Evolutionary conservation across 1,139 yeast species (phyloP).

Genomic region (Debaryomyces nepalensis): DNA sequence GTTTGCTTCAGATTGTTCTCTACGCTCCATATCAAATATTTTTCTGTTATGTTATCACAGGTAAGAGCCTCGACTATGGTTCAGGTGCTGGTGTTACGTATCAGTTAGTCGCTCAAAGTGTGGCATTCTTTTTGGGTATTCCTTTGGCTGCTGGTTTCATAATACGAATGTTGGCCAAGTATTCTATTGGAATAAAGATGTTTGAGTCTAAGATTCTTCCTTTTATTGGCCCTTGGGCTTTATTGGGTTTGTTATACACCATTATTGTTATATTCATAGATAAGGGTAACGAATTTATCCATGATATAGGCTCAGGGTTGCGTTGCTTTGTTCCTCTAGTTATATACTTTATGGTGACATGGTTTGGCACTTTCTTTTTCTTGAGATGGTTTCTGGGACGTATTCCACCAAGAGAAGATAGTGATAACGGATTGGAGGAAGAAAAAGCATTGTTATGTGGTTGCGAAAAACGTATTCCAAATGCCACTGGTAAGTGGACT

Average conservation of each 20-base stretch:
- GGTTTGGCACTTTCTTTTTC: constrained; percentile 50
- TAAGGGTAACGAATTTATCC: constrained; percentile 55
- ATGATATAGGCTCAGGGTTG: constrained; percentile 54
- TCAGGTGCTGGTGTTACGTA: constrained; percentile 32
- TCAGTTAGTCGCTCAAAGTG: constrained; percentile 52
- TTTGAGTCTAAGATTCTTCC: constrained; percentile 42
- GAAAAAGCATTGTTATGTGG: constrained; percentile 34
- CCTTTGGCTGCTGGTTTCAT: constrained; percentile 54
- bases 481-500: constrained; percentile 24
- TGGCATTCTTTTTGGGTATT: constrained; percentile 58
- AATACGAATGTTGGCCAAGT: constrained; percentile 38
- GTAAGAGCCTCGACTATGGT: constrained; percentile 18
- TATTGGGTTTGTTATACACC: constrained; percentile 57
- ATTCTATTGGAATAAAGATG: constrained; percentile 29
- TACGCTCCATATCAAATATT: constrained; percentile 60
- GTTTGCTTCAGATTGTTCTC: constrained; percentile 55
- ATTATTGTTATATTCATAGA: constrained; percentile 57
- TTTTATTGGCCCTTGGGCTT: constrained; percentile 52
- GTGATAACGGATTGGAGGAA: constrained; percentile 13
- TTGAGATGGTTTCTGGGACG: constrained; percentile 34
- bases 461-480: constrained; percentile 28
- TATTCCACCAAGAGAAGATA: constrained; percentile 1
- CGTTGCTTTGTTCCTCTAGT: constrained; percentile 56
- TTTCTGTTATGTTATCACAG: constrained; percentile 46
- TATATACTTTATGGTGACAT: constrained; percentile 52